Evolutionary conservation across 441 rosid species (phyloP), one percentile per base, ranked within the genome.

Genomic region (Corymbia citriodora): DNA sequence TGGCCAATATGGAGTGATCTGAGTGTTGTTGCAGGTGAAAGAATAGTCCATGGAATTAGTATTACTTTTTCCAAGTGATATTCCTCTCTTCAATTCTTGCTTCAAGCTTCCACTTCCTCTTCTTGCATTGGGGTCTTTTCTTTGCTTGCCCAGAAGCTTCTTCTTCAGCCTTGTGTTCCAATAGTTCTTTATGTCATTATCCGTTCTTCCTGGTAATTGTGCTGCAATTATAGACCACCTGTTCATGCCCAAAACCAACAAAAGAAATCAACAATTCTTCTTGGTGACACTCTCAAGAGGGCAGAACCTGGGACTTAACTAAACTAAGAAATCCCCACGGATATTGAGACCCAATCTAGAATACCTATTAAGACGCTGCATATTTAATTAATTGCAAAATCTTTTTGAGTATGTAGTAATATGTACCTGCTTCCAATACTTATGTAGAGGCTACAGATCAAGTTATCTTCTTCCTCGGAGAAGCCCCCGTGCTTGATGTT

Each of bases 161-260:
- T 94, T 94, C 93, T 94, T 94, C 88, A 94, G 91, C 90, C 92
- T 93, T 8, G 95, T 93, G 92, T 94, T 94, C 95, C 95, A 94
- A 87, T 94, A 93, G 90, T 94, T 94, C 93, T 94, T 94, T 88
- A 94, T 94, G 89, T 94, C 95, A 45, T 93, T 94, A 91, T 94
- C 95, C 15, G 95, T 94, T 89, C 95, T 90, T 88, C 95, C 95
- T 21, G 95, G 95, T 81, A 94, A 91, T 70, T 94, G 95, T 61
- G 94, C 95, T 33, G 95, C 95, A 83, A 94, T 94, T 45, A 94
- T 94, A 10, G 95, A 94, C 95, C 95, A 94, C 90, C 94, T 94
- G 81, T 52, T 70, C 91, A 55, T 85, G 63, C 85, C 85, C 85
- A 79, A 79, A 45, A 79, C 52, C 53, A 45, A 25, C 85, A 45